A percentile compares a stretch with the other conserved stretches of the same genome.
Conservation (phyloP, 192 early-diverging fungal species). For the Entomortierella parvispora region DNA sequence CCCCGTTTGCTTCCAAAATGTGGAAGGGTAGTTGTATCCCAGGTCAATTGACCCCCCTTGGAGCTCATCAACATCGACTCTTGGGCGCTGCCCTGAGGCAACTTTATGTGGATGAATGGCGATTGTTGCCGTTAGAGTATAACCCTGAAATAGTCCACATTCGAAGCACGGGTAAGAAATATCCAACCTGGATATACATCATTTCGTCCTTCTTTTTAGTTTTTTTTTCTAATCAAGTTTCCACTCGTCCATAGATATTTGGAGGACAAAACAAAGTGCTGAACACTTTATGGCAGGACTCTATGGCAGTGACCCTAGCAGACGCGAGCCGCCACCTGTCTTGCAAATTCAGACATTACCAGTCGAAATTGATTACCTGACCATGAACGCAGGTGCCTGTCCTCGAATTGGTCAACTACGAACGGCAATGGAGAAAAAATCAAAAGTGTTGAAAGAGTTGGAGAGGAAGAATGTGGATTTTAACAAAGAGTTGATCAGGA, state of each 20-base stretch:
- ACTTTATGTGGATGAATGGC: constrained; percentile 35
- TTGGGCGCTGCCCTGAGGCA: constrained; percentile 44
- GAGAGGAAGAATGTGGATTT: constrained; percentile 20
- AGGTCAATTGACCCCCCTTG: constrained; percentile 38
- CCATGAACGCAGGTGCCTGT: constrained; percentile 33
- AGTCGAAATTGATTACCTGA: constrained; percentile 37
- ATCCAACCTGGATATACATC: neutral
- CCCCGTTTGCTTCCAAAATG: constrained; percentile 33
- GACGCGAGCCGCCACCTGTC: constrained; percentile 7
- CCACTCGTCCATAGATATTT: constrained; percentile 15
- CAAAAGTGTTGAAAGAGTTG: constrained; percentile 19
- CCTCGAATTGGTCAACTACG: constrained; percentile 26
- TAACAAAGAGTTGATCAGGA: constrained; percentile 10
- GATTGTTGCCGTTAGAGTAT: constrained; percentile 15
- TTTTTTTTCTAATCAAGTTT: neutral
- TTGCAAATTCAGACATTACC: constrained; percentile 38
- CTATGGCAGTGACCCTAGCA: constrained; percentile 10
- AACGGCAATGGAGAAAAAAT: constrained; percentile 6
- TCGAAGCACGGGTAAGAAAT: constrained; percentile 42
- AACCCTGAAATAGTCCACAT: constrained; percentile 24
- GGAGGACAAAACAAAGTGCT: constrained; percentile 48
- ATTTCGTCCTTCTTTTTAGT: neutral
- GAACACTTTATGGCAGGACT: constrained; percentile 49
- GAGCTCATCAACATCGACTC: constrained; percentile 47
- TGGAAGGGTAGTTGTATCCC: constrained; percentile 43